Base-by-base conservation (phyloP, 2,329 filamentous ascomycete genomes). In the Davidsoniella virescens region DNA sequence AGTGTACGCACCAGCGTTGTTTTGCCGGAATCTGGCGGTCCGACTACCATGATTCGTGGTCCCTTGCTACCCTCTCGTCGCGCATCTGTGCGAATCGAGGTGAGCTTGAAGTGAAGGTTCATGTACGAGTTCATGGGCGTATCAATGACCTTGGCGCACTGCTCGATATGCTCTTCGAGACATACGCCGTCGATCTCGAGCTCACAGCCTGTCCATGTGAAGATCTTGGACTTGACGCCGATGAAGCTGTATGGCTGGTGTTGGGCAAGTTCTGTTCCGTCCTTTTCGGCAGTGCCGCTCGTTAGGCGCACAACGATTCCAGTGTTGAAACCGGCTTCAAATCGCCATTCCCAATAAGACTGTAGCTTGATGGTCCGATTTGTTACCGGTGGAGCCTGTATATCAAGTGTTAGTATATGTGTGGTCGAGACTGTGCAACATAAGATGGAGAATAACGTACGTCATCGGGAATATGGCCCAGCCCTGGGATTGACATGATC, bases 191-290 rank as follows among this genome's bases (percentile, higher is more conserved):
- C 77, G 53, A 95, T 72, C 64, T 95, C 85, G 54, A 98, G 68
- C 49, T 79, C 79, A 65, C 87, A 95, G 58, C 92, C 90, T 60
- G 90, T 80, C 82, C 87, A 94, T 47, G 88, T 94, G 64, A 85
- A 85, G 59, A 98, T 82, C 54, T 90, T 88, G 52, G 84, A 84
- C 68, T 93, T 93, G 57, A 76, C 76, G 51, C 86, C 84, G 43
- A 76, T 74, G 64, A 98, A 90, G 29, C 73, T 80, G 68, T 96
- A 96, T 8, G 76, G 73, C 47, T 83, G 82, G 51, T 82, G 83
- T 8, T 77, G 73, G 9, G 87, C 87, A 41, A 98, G 82, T 67
- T 98, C 92, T 50, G 90, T 88, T 61, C 92, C 92, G 62, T 96
- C 94, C 60, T 94, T 79, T 65, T 98, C 92, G 45, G 90, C 92